These are phyloP conservation scores for Leccinum longicurvipes DNA, from an alignment of 768 basidiomycete species.

Conservation along the genomic window DNA sequence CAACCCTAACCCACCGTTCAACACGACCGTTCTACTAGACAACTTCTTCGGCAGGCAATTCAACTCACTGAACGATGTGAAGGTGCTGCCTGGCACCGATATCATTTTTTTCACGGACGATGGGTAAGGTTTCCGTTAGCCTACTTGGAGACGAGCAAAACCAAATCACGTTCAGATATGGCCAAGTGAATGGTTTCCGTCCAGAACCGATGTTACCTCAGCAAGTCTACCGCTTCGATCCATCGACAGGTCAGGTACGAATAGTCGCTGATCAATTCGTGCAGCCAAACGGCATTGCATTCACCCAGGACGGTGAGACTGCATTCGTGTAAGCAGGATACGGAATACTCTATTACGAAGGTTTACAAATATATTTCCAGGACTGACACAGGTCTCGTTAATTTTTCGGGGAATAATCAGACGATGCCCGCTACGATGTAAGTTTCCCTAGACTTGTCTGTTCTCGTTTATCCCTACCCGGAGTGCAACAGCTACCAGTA, in stretches of 20 bases:
- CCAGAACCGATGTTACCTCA: conserved; percentile 49
- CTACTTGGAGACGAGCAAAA: no score
- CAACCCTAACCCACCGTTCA: conserved; percentile 60
- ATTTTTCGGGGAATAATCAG: conserved; percentile 46
- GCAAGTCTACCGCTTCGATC: conserved; percentile 39
- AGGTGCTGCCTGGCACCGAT: conserved; percentile 62
- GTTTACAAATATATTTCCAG: conserved; percentile 21
- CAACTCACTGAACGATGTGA: conserved; percentile 79
- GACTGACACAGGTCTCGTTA: conserved; percentile 33
- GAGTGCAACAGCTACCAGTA: conserved; percentile 54
- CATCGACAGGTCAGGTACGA: conserved; percentile 57
- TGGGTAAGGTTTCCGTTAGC: conserved; percentile 39
- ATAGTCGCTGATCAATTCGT: conserved; percentile 76
- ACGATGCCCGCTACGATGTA: conserved; percentile 71
- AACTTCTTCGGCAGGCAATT: conserved; percentile 81
- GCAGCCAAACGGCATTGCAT: neutral
- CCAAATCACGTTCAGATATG: conserved; percentile 43
- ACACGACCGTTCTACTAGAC: conserved; percentile 57
- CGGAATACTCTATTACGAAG: no score
- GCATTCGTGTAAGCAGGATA: neutral
- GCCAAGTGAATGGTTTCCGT: conserved; percentile 64
- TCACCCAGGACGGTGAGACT: neutral
- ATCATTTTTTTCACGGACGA: conserved; percentile 76
- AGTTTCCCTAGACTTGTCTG: conserved; percentile 17
- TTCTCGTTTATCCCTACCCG: neutral